phyloP scores from a whole-genome alignment of 495 filamentous ascomycete species.

The Aspergillus carlsbadensis region DNA sequence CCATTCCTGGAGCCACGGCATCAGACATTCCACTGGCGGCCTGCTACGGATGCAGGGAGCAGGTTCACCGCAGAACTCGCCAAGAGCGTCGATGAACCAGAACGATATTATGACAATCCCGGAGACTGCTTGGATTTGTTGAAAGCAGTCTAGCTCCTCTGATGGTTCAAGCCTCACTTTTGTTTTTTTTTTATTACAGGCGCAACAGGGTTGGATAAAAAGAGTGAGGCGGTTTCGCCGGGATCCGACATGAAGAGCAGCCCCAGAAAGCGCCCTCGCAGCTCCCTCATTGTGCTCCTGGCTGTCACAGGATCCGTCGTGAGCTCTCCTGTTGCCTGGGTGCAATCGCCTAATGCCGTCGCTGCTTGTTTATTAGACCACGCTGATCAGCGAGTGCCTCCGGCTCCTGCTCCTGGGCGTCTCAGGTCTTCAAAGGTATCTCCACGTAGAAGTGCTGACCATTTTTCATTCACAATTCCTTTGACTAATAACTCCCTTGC shows the following conservation, averaged over 20 bases:
- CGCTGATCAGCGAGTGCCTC: slow-evolving; percentile 12
- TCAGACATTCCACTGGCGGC: slow-evolving; percentile 25
- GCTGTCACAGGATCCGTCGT: slow-evolving; percentile 10
- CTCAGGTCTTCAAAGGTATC: slow-evolving; percentile 12
- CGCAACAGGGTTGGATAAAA: slow-evolving; percentile 41
- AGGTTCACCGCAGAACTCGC: slow-evolving; percentile 26
- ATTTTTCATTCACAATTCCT: slow-evolving; percentile 10
- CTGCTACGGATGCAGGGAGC: slow-evolving; percentile 25
- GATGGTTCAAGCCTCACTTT: slow-evolving; percentile 33
- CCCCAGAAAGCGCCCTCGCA: slow-evolving; percentile 5
- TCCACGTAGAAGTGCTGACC: slow-evolving; percentile 15
- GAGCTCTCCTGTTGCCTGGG: slow-evolving; percentile 10
- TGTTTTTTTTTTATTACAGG: slow-evolving; percentile 16
- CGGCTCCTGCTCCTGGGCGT: slow-evolving; percentile 2
- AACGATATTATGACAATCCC: slow-evolving; percentile 10
- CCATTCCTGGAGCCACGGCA: slow-evolving; percentile 44
- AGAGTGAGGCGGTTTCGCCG: slow-evolving; percentile 43
- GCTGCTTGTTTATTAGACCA: slow-evolving; percentile 6
- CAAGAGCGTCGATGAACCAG: slow-evolving; percentile 18
- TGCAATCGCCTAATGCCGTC: slow-evolving; percentile 1
- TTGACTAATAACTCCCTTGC: slow-evolving; percentile 20
- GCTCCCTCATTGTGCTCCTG: slow-evolving; percentile 4
- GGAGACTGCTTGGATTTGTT: slow-evolving; percentile 18
- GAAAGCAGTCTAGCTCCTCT: slow-evolving; percentile 13
- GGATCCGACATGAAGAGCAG: slow-evolving; percentile 25